Percentiles rank a stretch among this genome's conserved stretches.
Evolutionary conservation across 768 basidiomycete genomes (phyloP).

Genomic region (Podaxis sp.): DNA sequence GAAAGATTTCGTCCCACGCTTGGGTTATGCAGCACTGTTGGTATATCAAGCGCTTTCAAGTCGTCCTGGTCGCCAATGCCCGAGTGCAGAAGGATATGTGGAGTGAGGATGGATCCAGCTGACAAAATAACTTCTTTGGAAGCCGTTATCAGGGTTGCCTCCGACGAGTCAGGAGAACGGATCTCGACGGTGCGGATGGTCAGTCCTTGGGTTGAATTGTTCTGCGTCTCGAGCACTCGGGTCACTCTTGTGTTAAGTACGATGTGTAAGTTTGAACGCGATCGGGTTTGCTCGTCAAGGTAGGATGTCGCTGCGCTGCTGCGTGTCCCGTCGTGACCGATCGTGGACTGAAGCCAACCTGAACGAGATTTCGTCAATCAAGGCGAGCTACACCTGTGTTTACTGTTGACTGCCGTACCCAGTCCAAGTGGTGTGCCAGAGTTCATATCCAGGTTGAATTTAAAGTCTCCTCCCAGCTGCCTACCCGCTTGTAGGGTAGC

Average conservation of each 20-base stretch:
- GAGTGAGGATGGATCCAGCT: conserved; percentile 17
- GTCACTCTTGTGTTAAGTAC: conserved; percentile 28
- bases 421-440: conserved; percentile 15
- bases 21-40: conserved; percentile 25
- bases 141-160: conserved; percentile 18
- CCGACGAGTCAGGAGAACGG: not conserved
- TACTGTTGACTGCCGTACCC: not conserved
- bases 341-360: conserved; percentile 15
- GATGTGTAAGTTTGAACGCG: conserved; percentile 30
- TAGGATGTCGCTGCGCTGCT: conserved; percentile 16
- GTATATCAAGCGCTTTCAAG: conserved; percentile 21
- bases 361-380: not conserved
- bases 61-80: conserved; percentile 20
- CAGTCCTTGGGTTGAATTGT: not conserved
- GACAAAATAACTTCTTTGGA: conserved; percentile 22
- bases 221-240: conserved; percentile 17
- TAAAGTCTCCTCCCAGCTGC: conserved; percentile 16
- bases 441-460: conserved; percentile 9
- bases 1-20: conserved; percentile 29
- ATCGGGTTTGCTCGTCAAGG: conserved; percentile 17
- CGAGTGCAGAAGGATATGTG: conserved; percentile 20
- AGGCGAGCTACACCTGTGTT: not conserved
- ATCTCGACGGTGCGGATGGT: conserved; percentile 16
- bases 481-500: conserved; percentile 21
- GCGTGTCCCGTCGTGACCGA: conserved; percentile 11